Percentiles rank a stretch among this genome's conserved stretches.
phyloP scores from a whole-genome alignment of 2,329 filamentous ascomycete genomes.

The Chaetothyriales sp. region DNA sequence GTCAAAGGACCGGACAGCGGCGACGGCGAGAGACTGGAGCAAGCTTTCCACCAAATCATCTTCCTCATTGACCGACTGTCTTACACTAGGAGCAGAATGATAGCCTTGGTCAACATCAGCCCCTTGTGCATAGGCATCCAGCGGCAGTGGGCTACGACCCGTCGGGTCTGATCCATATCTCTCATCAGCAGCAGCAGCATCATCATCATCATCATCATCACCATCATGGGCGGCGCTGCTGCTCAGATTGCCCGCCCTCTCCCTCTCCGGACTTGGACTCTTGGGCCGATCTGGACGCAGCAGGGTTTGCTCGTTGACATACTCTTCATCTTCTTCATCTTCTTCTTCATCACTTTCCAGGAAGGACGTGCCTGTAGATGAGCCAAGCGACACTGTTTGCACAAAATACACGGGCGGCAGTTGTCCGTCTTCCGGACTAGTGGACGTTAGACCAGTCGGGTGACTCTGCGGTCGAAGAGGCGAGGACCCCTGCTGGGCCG shows the following conservation, averaged over 20 bases:
- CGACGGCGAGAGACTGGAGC: background rate
- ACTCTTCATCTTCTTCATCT: no score
- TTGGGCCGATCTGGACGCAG: background rate
- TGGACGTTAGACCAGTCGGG: background rate
- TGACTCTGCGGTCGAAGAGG: background rate
- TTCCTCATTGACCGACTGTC: background rate
- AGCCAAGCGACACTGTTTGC: background rate
- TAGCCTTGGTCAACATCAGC: background rate
- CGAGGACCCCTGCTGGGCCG: no score
- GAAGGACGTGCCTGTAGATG: background rate
- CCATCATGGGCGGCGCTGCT: no score
- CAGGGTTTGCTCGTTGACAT: background rate
- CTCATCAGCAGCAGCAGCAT: no score
- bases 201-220: no score
- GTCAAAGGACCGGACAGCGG: background rate
- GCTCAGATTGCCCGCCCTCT: background rate
- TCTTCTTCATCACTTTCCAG: no score
- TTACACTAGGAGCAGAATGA: background rate
- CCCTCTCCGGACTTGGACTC: background rate
- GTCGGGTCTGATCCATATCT: background rate
- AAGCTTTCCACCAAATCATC: background rate
- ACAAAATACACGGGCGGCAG: background rate
- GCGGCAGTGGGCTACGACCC: background rate
- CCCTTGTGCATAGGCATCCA: background rate
- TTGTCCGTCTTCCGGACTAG: background rate